Percentiles rank a stretch among this genome's conserved stretches.
These are phyloP conservation scores for Hysterangium stoloniferum DNA, from an alignment of 768 basidiomycete species.

Conservation along the genomic window DNA sequence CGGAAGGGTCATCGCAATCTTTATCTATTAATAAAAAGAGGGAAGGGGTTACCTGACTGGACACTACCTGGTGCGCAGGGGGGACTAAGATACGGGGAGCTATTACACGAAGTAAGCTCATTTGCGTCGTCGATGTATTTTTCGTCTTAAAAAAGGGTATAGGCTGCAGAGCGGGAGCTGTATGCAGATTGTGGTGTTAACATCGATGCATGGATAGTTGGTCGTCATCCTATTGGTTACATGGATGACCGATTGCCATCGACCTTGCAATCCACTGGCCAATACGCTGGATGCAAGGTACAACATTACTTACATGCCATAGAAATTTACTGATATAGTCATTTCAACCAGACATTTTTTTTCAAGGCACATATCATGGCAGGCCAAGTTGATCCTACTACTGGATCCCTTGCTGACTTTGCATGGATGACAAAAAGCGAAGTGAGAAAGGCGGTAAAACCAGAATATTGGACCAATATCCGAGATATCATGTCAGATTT, in stretches of 20 bases:
- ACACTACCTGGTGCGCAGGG: slow-evolving; percentile 61
- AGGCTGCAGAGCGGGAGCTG: slow-evolving; percentile 74
- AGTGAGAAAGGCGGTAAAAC: slow-evolving; percentile 60
- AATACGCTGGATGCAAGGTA: slow-evolving; percentile 5
- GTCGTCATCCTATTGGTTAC: slow-evolving; percentile 79
- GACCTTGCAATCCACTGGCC: neutral
- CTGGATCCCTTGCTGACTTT: slow-evolving; percentile 57
- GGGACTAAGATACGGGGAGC: slow-evolving; percentile 50
- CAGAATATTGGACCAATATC: slow-evolving; percentile 66
- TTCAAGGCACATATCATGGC: slow-evolving; percentile 91
- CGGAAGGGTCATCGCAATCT: slow-evolving; percentile 78
- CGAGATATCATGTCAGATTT: slow-evolving; percentile 76
- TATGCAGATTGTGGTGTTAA: slow-evolving; percentile 62
- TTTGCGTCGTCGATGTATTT: neutral
- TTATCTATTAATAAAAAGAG: slow-evolving; percentile 69
- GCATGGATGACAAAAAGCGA: slow-evolving; percentile 96
- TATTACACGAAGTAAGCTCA: slow-evolving; percentile 64
- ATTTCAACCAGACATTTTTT: slow-evolving; percentile 67
- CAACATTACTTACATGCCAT: no score
- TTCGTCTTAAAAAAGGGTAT: slow-evolving; percentile 13
- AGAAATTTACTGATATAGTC: slow-evolving; percentile 1
- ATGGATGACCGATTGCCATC: slow-evolving; percentile 40
- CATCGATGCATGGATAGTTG: slow-evolving; percentile 95
- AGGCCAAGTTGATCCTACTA: slow-evolving; percentile 64
- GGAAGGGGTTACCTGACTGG: slow-evolving; percentile 53